These are phyloP conservation scores for Chloroidium sp. DNA, from an alignment of 163 green algal genomes.

Conservation along the genomic window DNA sequence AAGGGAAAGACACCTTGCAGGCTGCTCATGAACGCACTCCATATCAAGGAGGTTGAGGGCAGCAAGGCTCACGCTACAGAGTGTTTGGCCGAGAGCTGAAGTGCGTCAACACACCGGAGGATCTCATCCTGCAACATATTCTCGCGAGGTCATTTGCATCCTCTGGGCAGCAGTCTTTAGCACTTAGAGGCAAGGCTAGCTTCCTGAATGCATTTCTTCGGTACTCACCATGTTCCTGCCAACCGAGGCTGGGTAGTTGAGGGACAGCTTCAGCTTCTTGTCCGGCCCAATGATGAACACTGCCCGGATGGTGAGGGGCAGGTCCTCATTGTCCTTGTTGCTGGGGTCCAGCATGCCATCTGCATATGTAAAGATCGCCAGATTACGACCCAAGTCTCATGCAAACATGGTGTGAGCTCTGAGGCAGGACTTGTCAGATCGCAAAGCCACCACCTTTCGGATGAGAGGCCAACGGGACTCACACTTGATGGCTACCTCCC, in stretches of 20 bases:
- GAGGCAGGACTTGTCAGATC: background rate
- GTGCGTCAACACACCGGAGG: slow-evolving; percentile 16
- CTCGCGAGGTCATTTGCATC: background rate
- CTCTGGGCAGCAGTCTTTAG: background rate
- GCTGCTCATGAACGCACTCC: too few species aligned
- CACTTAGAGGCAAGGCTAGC: background rate
- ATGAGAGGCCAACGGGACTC: background rate
- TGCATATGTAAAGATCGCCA: background rate
- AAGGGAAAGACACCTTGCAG: too few species aligned
- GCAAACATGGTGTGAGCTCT: background rate
- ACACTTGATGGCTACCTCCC: slow-evolving; percentile 32
- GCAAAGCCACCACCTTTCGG: background rate
- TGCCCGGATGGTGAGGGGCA: slow-evolving; percentile 33
- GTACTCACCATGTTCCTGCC: slow-evolving; percentile 21
- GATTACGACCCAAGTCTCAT: too few species aligned
- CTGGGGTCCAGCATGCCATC: slow-evolving; percentile 62
- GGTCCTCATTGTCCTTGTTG: slow-evolving; percentile 41
- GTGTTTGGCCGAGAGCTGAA: slow-evolving; percentile 32
- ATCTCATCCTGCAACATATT: background rate
- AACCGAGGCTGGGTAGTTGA: slow-evolving; percentile 25
- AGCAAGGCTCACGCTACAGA: slow-evolving; percentile 10
- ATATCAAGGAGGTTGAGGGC: too few species aligned
- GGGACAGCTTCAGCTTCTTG: slow-evolving; percentile 56
- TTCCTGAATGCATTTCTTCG: background rate
- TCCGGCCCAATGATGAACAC: slow-evolving; percentile 70